Base-by-base conservation (phyloP, 352 stramenopile genomes). In the Peronospora tabacina region DNA sequence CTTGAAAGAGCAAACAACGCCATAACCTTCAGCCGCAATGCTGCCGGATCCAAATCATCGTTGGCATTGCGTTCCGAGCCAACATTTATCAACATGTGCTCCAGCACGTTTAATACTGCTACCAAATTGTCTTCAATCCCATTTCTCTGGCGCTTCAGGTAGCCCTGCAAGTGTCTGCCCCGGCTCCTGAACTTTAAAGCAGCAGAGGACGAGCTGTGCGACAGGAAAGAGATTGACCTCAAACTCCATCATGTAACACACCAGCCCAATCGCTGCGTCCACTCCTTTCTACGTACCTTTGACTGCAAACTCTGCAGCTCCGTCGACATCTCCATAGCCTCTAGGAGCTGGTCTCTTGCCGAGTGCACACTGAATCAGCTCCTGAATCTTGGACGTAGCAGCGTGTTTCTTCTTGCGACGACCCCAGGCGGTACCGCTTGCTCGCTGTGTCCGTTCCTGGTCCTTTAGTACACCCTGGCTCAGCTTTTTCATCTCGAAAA, bases 381-480 rank as follows among this genome's bases (percentile, higher is more conserved):
- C 49, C 42, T 87, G 82, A n/a, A 72, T 45, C 35, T 70, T 54
- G 2, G 44, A 26, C 13, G 69, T 39, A 0, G 44, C 35, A 4
- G 56, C 41, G 4, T 42, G 48, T 53, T 66, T 70, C 49, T 70
- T 57, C 37, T 67, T 78, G 15, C 49, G 46, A 49, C 50, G 70
- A 43, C 24, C 53, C 52, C 12, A 69, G 17, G 47, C 63, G 17
- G 68, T 59, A 15, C 72, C 69, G n/a, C 63, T 72, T n/a, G 75
- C 75, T 10, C 78, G 72, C 39, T 72, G 54, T 7, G 70, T 65
- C 8, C 80, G 75, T 29, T 65, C 75, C 52, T 90, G 76, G 55
- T 90, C 76, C 38, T 90, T 90, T 42, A 90, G 48, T 28, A 88
- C 66, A 34, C 71, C 56, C 43, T 88, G 80, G 26, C 75, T 85